Evolutionary conservation across 2,329 filamentous ascomycete genomes (phyloP).

Genomic region (Rhynchosporium graminicola): DNA sequence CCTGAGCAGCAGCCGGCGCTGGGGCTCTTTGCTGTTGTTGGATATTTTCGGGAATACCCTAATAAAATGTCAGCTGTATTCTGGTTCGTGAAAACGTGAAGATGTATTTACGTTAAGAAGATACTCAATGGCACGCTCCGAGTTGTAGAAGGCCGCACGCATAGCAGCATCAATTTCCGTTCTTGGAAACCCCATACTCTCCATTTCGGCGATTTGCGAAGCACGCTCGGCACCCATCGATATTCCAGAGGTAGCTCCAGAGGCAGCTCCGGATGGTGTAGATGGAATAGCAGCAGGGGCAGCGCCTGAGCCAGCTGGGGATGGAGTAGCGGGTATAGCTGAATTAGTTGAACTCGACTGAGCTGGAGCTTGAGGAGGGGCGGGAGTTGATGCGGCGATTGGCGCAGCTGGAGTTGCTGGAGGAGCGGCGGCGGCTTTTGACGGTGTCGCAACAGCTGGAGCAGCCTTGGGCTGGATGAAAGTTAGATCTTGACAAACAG

Average conservation of each 20-base stretch:
- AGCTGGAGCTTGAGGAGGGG: conserved; percentile 63
- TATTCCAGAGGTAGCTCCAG: conserved; percentile 80
- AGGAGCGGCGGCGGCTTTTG: conserved; percentile 46
- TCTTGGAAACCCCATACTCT: conserved; percentile 93
- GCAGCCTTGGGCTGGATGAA: conserved; percentile 66
- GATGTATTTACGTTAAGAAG: conserved; percentile 70
- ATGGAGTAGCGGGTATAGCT: conserved; percentile 51
- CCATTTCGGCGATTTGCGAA: conserved; percentile 86
- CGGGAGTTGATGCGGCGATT: conserved; percentile 56
- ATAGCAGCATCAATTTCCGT: conserved; percentile 89
- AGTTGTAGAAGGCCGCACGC: conserved; percentile 95
- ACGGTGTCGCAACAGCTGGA: conserved; percentile 54
- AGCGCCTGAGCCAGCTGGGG: conserved; percentile 48
- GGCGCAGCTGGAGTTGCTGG: conserved; percentile 63
- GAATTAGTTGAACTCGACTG: conserved; percentile 52
- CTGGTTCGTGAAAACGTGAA: background rate
- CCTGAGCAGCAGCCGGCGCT: conserved; percentile 48
- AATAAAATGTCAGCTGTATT: conserved; percentile 22
- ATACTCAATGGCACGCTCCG: conserved; percentile 96
- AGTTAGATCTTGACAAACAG: conserved; percentile 30
- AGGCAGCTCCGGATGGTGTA: conserved; percentile 65
- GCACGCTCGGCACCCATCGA: conserved; percentile 82
- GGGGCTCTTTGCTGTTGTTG: conserved; percentile 65
- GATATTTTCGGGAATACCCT: conserved; percentile 90
- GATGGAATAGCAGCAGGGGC: conserved; percentile 51